These are phyloP conservation scores for Gnaphalium uliginosum DNA, from an alignment of 129 eudicot genomes.

Conservation along the genomic window DNA sequence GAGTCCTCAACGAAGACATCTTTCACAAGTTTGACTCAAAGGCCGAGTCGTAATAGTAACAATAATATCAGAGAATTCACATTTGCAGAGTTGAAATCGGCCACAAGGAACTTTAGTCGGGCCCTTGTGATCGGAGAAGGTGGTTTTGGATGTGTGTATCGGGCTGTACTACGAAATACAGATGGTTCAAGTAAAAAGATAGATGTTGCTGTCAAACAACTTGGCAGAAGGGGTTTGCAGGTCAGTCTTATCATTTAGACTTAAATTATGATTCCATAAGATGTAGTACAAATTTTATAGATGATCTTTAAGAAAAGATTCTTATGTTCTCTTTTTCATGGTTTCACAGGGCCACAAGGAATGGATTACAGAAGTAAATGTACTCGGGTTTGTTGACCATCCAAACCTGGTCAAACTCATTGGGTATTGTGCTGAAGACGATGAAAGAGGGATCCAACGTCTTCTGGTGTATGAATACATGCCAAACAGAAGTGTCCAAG, in stretches of 20 bases:
- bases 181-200: slow-evolving; percentile 45
- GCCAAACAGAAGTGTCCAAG: slow-evolving; percentile 68
- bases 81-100: slow-evolving; percentile 55
- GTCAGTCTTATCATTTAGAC: slow-evolving; percentile 32
- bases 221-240: slow-evolving; percentile 81
- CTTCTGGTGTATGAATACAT: slow-evolving; percentile 72
- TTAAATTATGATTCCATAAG: neutral
- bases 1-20: slow-evolving; percentile 53
- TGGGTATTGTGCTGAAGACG: slow-evolving; percentile 80
- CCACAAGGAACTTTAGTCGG: slow-evolving; percentile 67
- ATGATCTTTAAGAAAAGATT: neutral
- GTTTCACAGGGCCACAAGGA: slow-evolving; percentile 74
- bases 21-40: slow-evolving; percentile 47
- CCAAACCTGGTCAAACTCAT: slow-evolving; percentile 69
- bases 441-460: slow-evolving; percentile 85
- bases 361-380: slow-evolving; percentile 85
- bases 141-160: slow-evolving; percentile 81
- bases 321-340: neutral
- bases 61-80: slow-evolving; percentile 55
- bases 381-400: slow-evolving; percentile 75
- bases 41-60: slow-evolving; percentile 44
- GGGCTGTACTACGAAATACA: slow-evolving; percentile 40
- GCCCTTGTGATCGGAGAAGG: slow-evolving; percentile 82
- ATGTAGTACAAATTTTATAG: neutral
- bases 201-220: slow-evolving; percentile 75